Percentiles rank a stretch among this genome's conserved stretches.
Evolutionary conservation across 2,329 filamentous ascomycete genomes (phyloP).

Genomic region (Cordyceps militaris): DNA sequence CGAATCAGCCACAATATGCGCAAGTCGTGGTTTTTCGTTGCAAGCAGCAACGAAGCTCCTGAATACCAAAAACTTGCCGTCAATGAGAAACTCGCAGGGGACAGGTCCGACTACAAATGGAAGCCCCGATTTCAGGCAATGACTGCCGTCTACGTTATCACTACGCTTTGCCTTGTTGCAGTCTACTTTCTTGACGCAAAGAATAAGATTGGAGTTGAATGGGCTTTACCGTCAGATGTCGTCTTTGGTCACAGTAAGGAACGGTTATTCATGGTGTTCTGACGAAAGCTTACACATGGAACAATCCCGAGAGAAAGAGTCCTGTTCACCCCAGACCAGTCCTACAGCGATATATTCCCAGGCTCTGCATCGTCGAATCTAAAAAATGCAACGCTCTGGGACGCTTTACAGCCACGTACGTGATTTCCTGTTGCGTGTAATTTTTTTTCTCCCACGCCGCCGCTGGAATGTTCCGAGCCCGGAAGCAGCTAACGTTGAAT

Average conservation of each 20-base stretch:
- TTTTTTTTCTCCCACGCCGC: neutral
- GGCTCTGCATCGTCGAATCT: neutral
- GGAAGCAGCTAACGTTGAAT: neutral
- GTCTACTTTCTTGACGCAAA: neutral
- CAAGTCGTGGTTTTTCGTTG: neutral
- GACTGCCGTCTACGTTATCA: neutral
- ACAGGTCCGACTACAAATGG: neutral
- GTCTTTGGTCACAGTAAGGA: neutral
- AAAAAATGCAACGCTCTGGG: neutral
- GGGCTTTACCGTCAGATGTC: neutral
- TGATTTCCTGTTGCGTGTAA: neutral
- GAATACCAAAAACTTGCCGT: neutral
- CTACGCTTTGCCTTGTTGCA: neutral
- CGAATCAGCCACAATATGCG: neutral
- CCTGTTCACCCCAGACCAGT: neutral
- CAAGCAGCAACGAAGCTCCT: neutral
- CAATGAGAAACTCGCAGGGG: neutral
- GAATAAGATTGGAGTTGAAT: neutral
- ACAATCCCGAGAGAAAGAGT: neutral
- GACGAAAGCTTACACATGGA: neutral
- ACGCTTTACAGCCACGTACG: neutral
- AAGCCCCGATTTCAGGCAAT: neutral
- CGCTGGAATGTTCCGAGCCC: neutral
- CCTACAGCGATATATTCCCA: neutral
- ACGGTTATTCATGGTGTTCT: neutral